A percentile compares a stretch with the other conserved stretches of the same genome.
Conservation (phyloP, 345 rosid genomes). For the Salix arbutifolia region DNA sequence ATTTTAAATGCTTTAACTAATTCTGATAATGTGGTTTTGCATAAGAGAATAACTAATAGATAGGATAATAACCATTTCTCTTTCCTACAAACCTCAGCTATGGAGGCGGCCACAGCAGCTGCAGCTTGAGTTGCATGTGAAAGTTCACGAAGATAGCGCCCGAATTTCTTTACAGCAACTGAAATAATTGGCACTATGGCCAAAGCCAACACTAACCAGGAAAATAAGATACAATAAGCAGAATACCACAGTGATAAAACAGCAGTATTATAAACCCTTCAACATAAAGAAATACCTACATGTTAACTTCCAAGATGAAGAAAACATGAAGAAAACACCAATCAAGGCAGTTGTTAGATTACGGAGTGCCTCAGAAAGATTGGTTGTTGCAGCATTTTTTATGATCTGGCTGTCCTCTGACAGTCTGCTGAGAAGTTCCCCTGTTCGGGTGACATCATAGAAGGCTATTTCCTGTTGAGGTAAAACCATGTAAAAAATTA, state of each 20-base stretch:
- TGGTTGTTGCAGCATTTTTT: slow-evolving; percentile 51
- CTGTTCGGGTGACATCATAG: slow-evolving; percentile 46
- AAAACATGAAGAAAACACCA: slow-evolving; percentile 43
- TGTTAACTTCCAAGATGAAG: slow-evolving; percentile 49
- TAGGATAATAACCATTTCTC: neutral
- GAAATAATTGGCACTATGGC: slow-evolving; percentile 78
- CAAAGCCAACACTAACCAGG: slow-evolving; percentile 68
- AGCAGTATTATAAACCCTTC: neutral
- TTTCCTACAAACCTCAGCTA: slow-evolving; percentile 67
- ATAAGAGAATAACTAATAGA: neutral
- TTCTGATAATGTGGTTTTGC: neutral
- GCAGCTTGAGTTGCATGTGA: slow-evolving; percentile 93
- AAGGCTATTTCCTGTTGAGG: slow-evolving; percentile 48
- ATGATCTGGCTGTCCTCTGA: slow-evolving; percentile 53
- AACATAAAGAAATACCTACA: slow-evolving; percentile 22
- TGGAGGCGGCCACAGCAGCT: slow-evolving; percentile 93
- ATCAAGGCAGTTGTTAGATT: slow-evolving; percentile 38
- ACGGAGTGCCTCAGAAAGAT: slow-evolving; percentile 48
- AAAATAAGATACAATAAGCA: slow-evolving; percentile 6
- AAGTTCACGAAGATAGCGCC: slow-evolving; percentile 86
- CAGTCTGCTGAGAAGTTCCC: slow-evolving; percentile 49
- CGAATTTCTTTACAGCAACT: slow-evolving; percentile 62
- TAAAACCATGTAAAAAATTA: neutral
- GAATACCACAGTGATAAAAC: neutral
- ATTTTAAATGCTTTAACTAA: neutral